Evolutionary conservation across 1,284 basidiomycete genomes (phyloP).

Genomic region (Neolentinus lepideus): DNA sequence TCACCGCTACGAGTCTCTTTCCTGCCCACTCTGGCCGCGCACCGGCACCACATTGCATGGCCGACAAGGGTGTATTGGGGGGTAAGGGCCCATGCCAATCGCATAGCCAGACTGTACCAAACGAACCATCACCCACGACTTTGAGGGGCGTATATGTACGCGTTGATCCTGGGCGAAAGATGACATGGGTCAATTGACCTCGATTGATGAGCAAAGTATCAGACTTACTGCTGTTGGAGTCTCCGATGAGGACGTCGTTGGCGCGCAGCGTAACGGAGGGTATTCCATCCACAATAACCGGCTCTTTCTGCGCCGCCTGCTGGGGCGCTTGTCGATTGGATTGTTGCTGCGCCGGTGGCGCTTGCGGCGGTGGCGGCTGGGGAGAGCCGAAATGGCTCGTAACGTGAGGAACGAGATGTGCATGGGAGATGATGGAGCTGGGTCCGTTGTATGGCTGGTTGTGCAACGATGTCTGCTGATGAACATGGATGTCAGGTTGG

Average conservation of each 20-base stretch:
- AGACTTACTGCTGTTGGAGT: conserved; percentile 57
- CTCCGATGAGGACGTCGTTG: conserved; percentile 62
- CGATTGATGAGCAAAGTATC: neutral
- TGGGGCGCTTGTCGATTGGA: conserved; percentile 17
- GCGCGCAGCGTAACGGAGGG: conserved; percentile 66
- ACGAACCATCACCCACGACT: conserved; percentile 92
- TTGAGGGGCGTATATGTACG: conserved; percentile 61
- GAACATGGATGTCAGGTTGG: conserved; percentile 1
- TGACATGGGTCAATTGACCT: conserved; percentile 3
- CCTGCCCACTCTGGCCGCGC: conserved; percentile 92
- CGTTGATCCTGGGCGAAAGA: conserved; percentile 26
- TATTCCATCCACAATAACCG: conserved; percentile 58
- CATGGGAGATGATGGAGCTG: conserved; percentile 30
- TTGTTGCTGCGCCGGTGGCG: conserved; percentile 13
- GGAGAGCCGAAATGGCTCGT: conserved; percentile 16
- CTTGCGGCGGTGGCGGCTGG: conserved; percentile 20
- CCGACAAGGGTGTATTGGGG: conserved; percentile 78
- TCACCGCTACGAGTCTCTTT: conserved; percentile 94
- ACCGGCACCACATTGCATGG: conserved; percentile 86
- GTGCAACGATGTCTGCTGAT: neutral
- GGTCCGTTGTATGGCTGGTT: conserved; percentile 48
- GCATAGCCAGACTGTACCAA: conserved; percentile 97
- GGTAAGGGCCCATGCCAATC: conserved; percentile 98
- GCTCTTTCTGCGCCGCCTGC: conserved; percentile 37
- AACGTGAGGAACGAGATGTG: conserved; percentile 26